Evolutionary conservation across 169 alveolate species (phyloP).

Genomic region (Perkinsus olseni): DNA sequence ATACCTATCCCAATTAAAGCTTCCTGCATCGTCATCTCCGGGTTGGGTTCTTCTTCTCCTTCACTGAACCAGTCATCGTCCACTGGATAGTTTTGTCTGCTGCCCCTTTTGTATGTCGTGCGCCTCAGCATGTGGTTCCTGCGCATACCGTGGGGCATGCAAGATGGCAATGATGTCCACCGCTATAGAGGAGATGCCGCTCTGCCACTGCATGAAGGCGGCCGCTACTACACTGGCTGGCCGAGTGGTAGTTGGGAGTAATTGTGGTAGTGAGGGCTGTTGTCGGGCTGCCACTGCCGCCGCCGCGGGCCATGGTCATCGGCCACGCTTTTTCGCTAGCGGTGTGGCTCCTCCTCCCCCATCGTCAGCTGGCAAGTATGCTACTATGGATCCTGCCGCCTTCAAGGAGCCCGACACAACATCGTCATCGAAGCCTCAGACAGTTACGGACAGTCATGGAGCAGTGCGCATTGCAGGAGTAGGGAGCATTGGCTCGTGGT

Average conservation of each 20-base stretch:
- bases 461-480: background rate
- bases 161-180: background rate
- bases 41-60: too few species aligned
- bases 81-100: background rate
- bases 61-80: too few species aligned
- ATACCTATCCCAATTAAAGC: background rate
- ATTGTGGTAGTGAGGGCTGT: background rate
- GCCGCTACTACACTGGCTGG: background rate
- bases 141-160: background rate
- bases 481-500: background rate
- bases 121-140: background rate
- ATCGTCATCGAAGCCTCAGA: background rate
- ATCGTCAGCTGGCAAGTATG: background rate
- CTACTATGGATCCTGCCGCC: background rate
- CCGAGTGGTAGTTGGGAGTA: background rate
- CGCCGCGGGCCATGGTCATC: background rate
- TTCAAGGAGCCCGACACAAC: background rate
- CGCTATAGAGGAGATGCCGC: background rate
- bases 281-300: background rate
- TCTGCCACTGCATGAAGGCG: background rate
- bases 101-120: background rate
- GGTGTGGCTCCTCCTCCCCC: background rate
- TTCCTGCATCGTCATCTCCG: background rate
- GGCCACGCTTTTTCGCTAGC: background rate
- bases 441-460: background rate